Evolutionary conservation across 2,329 filamentous ascomycete genomes (phyloP).

Genomic region (Mariannaea elegans): DNA sequence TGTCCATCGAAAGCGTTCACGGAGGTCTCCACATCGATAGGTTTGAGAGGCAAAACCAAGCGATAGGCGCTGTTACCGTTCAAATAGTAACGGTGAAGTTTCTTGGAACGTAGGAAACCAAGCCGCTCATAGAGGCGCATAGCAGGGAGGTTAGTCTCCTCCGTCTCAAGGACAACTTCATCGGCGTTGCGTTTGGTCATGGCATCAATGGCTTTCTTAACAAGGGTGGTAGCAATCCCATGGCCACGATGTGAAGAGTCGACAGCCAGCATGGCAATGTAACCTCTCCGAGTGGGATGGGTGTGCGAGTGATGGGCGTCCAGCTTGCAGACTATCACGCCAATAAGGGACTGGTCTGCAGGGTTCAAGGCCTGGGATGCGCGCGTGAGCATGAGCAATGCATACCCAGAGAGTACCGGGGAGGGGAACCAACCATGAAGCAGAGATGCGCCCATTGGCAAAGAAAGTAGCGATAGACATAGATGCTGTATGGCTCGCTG

Average conservation of each 20-base stretch:
- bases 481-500: conserved; percentile 98
- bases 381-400: conserved; percentile 16
- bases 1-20: conserved; percentile 48
- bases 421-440: conserved; percentile 73
- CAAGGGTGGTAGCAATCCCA: conserved; percentile 88
- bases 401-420: neutral
- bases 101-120: conserved; percentile 91
- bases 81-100: conserved; percentile 92
- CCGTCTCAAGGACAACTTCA: conserved; percentile 95
- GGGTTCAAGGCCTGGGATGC: conserved; percentile 66
- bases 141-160: conserved; percentile 89
- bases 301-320: conserved; percentile 89
- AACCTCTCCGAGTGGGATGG: conserved; percentile 77
- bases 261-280: conserved; percentile 99
- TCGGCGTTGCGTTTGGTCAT: conserved; percentile 88
- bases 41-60: conserved; percentile 81
- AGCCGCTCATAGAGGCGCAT: conserved; percentile 93
- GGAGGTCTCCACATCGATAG: conserved; percentile 52
- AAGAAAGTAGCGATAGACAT: conserved; percentile 97
- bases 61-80: conserved; percentile 96
- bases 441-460: conserved; percentile 99
- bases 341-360: conserved; percentile 72
- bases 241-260: conserved; percentile 79
- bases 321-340: conserved; percentile 94
- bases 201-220: conserved; percentile 88